Base-by-base conservation (phyloP, 169 alveolate genomes). In the Plasmodium vivax region DNA sequence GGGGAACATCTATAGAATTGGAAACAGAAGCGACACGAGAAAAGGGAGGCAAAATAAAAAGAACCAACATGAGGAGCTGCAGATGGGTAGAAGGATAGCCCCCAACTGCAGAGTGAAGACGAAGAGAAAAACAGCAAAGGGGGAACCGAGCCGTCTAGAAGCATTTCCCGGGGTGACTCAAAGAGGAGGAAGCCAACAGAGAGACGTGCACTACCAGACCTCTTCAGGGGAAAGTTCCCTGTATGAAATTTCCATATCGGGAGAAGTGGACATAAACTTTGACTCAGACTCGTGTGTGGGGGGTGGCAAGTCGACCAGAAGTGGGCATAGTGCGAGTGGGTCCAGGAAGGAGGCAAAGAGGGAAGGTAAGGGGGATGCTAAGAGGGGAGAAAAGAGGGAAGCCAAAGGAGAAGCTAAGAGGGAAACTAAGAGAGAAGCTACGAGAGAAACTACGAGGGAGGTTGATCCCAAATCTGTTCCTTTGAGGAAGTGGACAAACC, bases 181-280 rank as follows among this genome's bases (percentile, higher is more conserved):
- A 58, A 58, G 27, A 23, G 27, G 32, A 58, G 14, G 12, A 16
- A 58, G 34, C 12, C 32, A 19, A 23, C 74, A 58, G 74, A 8
- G 12, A 23, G 74, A 58, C n/a, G n/a, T 58, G 74, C 32, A 58
- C 74, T 58, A 16, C 4, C 34, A 7, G 32, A 16, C n/a, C 9
- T 83, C 38, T n/a, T 83, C 92, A 23, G 23, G 73, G 23, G 92
- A 83, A 83, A 83, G 73, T 62, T 83, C 92, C 27, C 16, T 71
- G 16, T 83, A 83, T 34, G 93, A 85, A 74, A 38, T 85, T 51
- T 85, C 93, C 34, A 47, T 85, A 32, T 27, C 58, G 27, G 93
- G 93, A 1, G 93, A 85, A 41, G 27, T 85, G 80, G 82, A 75
- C 58, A 14, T 85, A 32, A 85, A 75, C 58, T 85, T 45, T 85